These are phyloP conservation scores for Ceraceosorus guamensis DNA, from an alignment of 1,284 basidiomycete genomes.

Conservation along the genomic window DNA sequence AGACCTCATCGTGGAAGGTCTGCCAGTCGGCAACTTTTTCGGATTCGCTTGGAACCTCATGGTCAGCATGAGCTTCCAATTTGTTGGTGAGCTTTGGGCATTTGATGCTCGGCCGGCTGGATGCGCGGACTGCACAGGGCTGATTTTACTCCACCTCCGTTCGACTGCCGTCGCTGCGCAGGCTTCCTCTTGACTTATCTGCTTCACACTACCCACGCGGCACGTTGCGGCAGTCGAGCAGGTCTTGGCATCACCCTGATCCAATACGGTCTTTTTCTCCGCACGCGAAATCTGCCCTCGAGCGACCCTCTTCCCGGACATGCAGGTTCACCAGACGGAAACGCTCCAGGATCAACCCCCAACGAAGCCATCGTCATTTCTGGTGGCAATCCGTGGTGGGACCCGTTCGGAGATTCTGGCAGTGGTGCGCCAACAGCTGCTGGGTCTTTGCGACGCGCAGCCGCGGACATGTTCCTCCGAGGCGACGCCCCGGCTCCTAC, in stretches of 20 bases:
- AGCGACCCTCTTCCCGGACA: too few relatives aligned
- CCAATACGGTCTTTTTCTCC: constrained; percentile 73
- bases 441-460: not conserved
- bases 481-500: constrained; percentile 1
- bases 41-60: constrained; percentile 71
- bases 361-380: constrained; percentile 24
- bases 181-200: constrained; percentile 48
- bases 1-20: constrained; percentile 56
- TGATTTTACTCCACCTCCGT: not conserved
- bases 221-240: constrained; percentile 84
- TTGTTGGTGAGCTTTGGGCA: constrained; percentile 57
- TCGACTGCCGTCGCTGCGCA: too few relatives aligned
- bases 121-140: too few relatives aligned
- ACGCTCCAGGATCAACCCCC: constrained; percentile 9
- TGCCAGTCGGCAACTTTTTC: constrained; percentile 59
- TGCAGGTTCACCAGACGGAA: constrained; percentile 26
- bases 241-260: constrained; percentile 92
- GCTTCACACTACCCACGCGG: constrained; percentile 68
- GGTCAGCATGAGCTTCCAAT: constrained; percentile 92
- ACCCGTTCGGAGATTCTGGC: constrained; percentile 1
- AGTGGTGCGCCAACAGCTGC: too few relatives aligned
- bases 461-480: not conserved
- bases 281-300: constrained; percentile 51
- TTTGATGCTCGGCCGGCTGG: not conserved
- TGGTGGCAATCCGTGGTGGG: constrained; percentile 9